phyloP scores from a whole-genome alignment of 805 yeast species.

The Ogataea paradorogensis region DNA sequence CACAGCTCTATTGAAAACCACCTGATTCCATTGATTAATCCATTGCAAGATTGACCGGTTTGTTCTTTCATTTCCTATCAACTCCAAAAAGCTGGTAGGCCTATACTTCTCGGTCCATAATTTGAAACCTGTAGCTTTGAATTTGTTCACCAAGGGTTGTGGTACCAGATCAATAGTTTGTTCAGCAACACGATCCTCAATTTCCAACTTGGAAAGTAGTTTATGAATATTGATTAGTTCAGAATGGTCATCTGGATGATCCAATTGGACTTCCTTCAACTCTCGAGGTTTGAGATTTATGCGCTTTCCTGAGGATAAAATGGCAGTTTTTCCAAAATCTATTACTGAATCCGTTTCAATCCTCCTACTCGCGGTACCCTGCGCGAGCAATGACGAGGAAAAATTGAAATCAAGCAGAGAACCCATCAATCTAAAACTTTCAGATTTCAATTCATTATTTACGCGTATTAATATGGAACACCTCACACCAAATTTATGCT shows the following conservation, averaged over 20 bases:
- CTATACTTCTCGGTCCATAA: conserved; percentile 67
- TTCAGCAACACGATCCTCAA: conserved; percentile 21
- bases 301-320: conserved; percentile 24
- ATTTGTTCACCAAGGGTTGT: conserved; percentile 11
- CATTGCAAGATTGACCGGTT: conserved; percentile 60
- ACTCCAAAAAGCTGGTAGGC: conserved; percentile 59
- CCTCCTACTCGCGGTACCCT: not conserved
- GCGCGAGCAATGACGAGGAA: conserved; percentile 16
- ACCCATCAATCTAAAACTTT: not conserved
- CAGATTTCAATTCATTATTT: not conserved
- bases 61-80: conserved; percentile 65
- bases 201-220: conserved; percentile 22
- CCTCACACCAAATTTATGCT: conserved; percentile 11
- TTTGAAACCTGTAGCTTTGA: conserved; percentile 8
- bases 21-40: conserved; percentile 65
- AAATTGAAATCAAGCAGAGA: conserved; percentile 15
- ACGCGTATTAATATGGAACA: conserved; percentile 1
- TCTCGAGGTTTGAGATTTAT: conserved; percentile 18
- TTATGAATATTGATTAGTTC: conserved; percentile 25
- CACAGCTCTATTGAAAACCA: conserved; percentile 45
- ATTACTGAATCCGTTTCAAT: not conserved
- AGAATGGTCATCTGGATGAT: conserved; percentile 8
- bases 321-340: not conserved
- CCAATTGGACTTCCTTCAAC: not conserved
- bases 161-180: conserved; percentile 10